Base-by-base conservation (phyloP, 2,329 filamentous ascomycete species). In the Penicillium frequentans region DNA sequence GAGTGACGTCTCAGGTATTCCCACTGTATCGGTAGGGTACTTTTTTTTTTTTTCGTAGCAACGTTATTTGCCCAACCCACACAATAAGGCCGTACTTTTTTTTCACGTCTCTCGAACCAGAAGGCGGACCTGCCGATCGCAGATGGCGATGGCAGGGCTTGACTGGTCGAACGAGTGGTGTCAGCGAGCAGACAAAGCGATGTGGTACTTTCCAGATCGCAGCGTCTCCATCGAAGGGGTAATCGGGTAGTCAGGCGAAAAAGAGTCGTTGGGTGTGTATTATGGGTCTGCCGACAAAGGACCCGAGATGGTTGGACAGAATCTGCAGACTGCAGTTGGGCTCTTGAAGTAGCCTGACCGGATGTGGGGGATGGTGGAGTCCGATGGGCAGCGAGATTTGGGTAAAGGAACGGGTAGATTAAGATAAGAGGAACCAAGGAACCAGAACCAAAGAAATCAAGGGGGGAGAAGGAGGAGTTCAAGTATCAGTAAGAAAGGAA, bases 211-310 rank as follows among this genome's bases (percentile, higher is more conserved):
- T 64, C 63, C 63, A 63, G 65, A 61, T 63, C 65, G 69, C 69
- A 68, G 58, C 60, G 63, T 70, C 70, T 73, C 70, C 70, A 73
- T 73, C 70, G 69, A 72, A 70, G 62, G 53, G 54, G 58, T 60
- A 53, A 55, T 65, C 55, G 54, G 65, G 60, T 62, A 53, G 62
- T 58, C 62, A 58, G 61, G 52, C 52, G 54, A 54, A 54, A 54
- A 42, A 47, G 55, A 42, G 60, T 56, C 52, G 58, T 61, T 56
- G 56, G 52, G 59, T 49, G 52, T 54, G 59, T 42, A 42, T 42
- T 42, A 57, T 56, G 56, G 61, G 62, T 52, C 49, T 50, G 19
- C 16, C 21, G 16, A 33, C 5, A 50, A 37, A 50, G 49, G 55
- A 47, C 26, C 31, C 31, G 31, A 16, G 35, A 54, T 65, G 63